Evolutionary conservation across 2,329 filamentous ascomycete genomes (phyloP).

Genomic region (Scortechinia acanthostroma): DNA sequence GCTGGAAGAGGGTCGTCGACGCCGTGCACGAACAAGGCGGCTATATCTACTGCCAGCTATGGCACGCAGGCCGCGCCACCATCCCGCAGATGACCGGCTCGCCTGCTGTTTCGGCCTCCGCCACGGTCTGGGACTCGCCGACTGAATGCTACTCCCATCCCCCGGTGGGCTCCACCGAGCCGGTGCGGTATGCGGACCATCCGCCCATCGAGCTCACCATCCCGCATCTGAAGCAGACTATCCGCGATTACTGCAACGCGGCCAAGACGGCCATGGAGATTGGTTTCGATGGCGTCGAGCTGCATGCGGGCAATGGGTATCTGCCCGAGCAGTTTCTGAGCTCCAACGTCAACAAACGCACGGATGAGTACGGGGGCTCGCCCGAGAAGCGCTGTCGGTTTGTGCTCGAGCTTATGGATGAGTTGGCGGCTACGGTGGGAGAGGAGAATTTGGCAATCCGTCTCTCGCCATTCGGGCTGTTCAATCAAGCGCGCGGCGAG

Average conservation of each 20-base stretch:
- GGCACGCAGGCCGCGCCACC: conserved; percentile 28
- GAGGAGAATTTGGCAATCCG: conserved; percentile 33
- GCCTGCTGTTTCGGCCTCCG: conserved; percentile 25
- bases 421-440: conserved; percentile 31
- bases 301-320: conserved; percentile 30
- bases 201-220: conserved; percentile 32
- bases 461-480: conserved; percentile 37
- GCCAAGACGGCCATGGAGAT: conserved; percentile 37
- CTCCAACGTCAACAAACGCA: conserved; percentile 23
- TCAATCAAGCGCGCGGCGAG: conserved; percentile 38
- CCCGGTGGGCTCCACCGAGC: conserved; percentile 22
- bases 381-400: conserved; percentile 32
- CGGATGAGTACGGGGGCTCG: conserved; percentile 21
- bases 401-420: conserved; percentile 41
- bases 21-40: conserved; percentile 54
- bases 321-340: conserved; percentile 28
- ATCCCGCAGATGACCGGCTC: conserved; percentile 25
- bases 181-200: conserved; percentile 28
- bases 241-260: conserved; percentile 16
- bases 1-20: conserved; percentile 50
- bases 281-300: conserved; percentile 37
- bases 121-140: conserved; percentile 32
- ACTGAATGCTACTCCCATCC: conserved; percentile 30
- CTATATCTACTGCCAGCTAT: conserved; percentile 57
- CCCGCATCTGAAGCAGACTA: conserved; percentile 27